Base-by-base conservation (phyloP, 1,284 basidiomycete genomes). In the Trichosporon sp. region DNA sequence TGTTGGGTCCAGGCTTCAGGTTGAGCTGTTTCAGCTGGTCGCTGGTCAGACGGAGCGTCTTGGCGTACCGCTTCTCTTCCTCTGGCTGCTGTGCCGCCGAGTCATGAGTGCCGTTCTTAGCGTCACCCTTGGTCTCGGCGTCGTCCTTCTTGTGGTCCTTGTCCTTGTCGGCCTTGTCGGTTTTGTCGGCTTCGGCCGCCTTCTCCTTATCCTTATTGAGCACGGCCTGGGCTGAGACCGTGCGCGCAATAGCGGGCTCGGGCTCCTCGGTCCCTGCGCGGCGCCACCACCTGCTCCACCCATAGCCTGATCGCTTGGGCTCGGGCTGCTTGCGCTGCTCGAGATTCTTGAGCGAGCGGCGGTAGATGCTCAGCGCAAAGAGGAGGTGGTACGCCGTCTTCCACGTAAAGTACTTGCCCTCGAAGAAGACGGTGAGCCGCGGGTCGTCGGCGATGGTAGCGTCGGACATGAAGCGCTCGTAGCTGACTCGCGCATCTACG, bases 21-120 rank as follows among this genome's bases (percentile, higher is more conserved):
- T 92, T 85, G 25, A 99, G 84, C 29, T 85, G 83, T 90, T 93
- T 92, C 91, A 92, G 83, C 78, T 93, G 91, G 69, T 91, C 89
- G 5, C 89, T 91, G 0, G 90, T 89, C 57, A 93, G 79, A 3
- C 96, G 86, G 62, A 99, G 80, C 0, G 96, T 95, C 83, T 99
- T 99, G 21, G 91, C 95, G 75, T 88, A 99, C 59, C 84, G 83
- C 73, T 71, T 78, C 56, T 65, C 63, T 32, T 58, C 62, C 25
- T 32, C 59, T 14, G 29, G 32, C 5, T 52, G 21, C 52, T 64
- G 62, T 8, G 58, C 40, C 40, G 59, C 19, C n/a, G n/a, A n/a
- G n/a, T n/a, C n/a, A n/a, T n/a, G n/a, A n/a, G n/a, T n/a, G n/a
- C n/a, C n/a, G n/a, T n/a, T n/a, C 16, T 36, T 25, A 34, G 34